These are phyloP conservation scores for Rachicladosporium sp. DNA, from an alignment of 2,329 filamentous ascomycete species.

Conservation along the genomic window DNA sequence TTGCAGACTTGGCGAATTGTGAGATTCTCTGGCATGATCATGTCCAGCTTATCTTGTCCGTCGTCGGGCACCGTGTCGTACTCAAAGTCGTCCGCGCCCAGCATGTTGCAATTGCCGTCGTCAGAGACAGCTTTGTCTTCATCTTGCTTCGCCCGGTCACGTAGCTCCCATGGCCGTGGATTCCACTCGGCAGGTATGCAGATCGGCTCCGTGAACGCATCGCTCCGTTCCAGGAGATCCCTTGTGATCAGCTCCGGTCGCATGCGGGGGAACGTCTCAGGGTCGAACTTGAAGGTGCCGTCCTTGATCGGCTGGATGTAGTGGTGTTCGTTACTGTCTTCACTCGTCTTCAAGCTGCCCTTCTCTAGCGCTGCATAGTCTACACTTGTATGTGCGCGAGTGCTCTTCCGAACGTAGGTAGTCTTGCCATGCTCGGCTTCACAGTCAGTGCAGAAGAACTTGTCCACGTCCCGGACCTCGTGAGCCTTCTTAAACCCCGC, in stretches of 20 bases:
- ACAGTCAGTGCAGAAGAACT: constrained; percentile 52
- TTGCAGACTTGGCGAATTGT: constrained; percentile 53
- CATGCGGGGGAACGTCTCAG: constrained; percentile 52
- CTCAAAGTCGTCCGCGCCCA: constrained; percentile 30
- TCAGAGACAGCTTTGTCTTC: constrained; percentile 15
- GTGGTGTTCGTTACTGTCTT: constrained; percentile 53
- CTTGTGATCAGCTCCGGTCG: constrained; percentile 50
- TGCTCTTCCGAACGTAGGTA: constrained; percentile 55
- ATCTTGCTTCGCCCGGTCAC: constrained; percentile 5
- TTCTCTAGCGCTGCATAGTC: constrained; percentile 58
- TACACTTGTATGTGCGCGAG: constrained; percentile 51
- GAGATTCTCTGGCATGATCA: constrained; percentile 53
- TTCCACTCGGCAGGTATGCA: constrained; percentile 52
- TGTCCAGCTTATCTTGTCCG: constrained; percentile 53
- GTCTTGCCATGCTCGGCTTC: constrained; percentile 49
- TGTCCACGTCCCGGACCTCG: constrained; percentile 54
- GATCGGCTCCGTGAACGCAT: constrained; percentile 54
- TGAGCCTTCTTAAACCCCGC: constrained; percentile 53
- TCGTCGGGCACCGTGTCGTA: constrained; percentile 41
- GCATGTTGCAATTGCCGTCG: constrained; percentile 8
- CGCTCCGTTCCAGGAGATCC: constrained; percentile 50
- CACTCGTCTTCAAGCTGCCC: constrained; percentile 52
- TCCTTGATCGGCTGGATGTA: constrained; percentile 57
- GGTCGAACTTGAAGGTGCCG: constrained; percentile 47
- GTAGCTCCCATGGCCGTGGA: constrained; percentile 33